Base-by-base conservation (phyloP, 768 basidiomycete genomes). In the Pleurotus cornucopiae region DNA sequence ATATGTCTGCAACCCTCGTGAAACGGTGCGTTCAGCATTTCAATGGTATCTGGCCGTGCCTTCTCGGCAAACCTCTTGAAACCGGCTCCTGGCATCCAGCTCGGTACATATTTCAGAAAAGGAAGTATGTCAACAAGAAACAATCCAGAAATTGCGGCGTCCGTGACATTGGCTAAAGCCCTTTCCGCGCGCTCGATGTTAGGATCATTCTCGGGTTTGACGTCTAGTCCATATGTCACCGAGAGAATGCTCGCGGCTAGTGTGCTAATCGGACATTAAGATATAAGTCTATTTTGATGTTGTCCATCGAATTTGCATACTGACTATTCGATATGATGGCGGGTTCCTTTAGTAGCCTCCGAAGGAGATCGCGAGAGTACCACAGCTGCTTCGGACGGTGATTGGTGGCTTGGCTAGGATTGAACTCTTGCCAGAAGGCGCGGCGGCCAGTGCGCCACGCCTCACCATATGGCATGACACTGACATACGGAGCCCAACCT, bases 401-500 rank as follows among this genome's bases (percentile, higher is more conserved):
- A 11, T 57, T 57, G 13, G 62, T 3, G 56, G 65, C 56, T 0
- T 67, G 65, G 3, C 64, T 65, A 13, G 62, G 66, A 41, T 63
- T 64, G 57, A 75, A 66, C 14, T 61, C 61, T 40, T 76, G 70
- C 44, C 73, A 72, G 56, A 69, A 69, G 37, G 69, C 64, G 38
- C 69, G 67, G 20, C 75, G 60, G 51, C 74, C 69, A 23, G 58
- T 62, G 6, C 73, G 68, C 76, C 75, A 78, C 40, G 55, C 58
- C 1, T 69, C 49, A 1, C 71, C 71, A 55, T 77, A 75, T 1
- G 63, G 66, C 60, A 70, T 64, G 39, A 71, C 61, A 20, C 63
- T 68, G 4, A 70, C 59, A 51, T 72, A 68, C 55, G 71, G 37
- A 30, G 6, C 26, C 49, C 20, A 21, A 12, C 49, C 49, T 7